Percentiles rank a stretch among this genome's conserved stretches.
These are phyloP conservation scores for Trichosanthes truncata DNA, from an alignment of 306 rosid genomes.

Conservation along the genomic window DNA sequence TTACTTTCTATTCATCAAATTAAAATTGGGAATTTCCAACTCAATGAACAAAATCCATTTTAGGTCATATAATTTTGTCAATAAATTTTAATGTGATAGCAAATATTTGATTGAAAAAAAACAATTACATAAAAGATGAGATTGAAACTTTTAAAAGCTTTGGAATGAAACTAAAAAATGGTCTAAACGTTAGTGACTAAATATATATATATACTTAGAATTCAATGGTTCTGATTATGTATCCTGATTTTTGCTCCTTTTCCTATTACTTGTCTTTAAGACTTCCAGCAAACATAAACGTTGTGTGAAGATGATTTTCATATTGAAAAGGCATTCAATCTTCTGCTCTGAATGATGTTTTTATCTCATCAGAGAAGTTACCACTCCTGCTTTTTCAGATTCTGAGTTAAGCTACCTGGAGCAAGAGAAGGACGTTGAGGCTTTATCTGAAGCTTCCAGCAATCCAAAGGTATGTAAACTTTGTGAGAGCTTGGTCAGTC, in stretches of 20 bases:
- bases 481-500: constrained; percentile 58
- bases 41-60: background rate
- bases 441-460: constrained; percentile 11
- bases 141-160: no score
- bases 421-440: constrained; percentile 20
- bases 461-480: constrained; percentile 45
- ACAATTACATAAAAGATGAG: background rate
- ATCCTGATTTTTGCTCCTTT: background rate
- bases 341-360: background rate
- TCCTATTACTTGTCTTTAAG: background rate
- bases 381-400: constrained; percentile 18
- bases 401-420: constrained; percentile 21
- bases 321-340: background rate
- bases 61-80: background rate
- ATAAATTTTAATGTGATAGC: background rate
- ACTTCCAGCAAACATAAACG: background rate
- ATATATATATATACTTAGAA: background rate
- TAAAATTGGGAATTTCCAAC: background rate
- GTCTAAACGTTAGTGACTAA: background rate
- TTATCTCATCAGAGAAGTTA: background rate
- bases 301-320: background rate
- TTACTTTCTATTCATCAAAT: no score
- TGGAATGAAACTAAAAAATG: no score
- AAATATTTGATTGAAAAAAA: background rate
- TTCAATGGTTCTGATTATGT: background rate